Conservation (phyloP, 108 stramenopile genomes). For the Nitzschia sp. region DNA sequence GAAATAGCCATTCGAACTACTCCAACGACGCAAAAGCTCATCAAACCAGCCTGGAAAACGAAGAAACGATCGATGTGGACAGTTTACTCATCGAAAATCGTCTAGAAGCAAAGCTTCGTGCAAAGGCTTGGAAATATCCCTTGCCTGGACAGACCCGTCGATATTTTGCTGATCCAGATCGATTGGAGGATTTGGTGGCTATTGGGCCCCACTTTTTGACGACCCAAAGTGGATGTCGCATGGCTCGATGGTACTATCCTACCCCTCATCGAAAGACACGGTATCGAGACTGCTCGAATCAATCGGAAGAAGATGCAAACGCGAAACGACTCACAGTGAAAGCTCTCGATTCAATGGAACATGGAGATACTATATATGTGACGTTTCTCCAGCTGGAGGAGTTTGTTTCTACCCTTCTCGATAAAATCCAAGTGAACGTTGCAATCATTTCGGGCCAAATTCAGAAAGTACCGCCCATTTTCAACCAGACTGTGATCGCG, state of each 20-base stretch:
- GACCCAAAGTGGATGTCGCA: slow-evolving; percentile 15
- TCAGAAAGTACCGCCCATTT: background rate
- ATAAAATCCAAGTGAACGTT: background rate
- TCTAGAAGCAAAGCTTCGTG: no score
- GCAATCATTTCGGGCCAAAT: slow-evolving; percentile 14
- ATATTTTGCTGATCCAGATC: background rate
- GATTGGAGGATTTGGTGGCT: background rate
- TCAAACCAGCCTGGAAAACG: no score
- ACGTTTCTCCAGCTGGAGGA: background rate
- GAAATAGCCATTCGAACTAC: no score
- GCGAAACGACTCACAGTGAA: background rate
- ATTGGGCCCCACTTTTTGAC: slow-evolving; percentile 6
- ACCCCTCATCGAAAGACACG: background rate
- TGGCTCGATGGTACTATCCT: slow-evolving; percentile 15
- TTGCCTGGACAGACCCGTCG: background rate
- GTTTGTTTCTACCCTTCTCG: slow-evolving; percentile 6
- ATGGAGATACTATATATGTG: slow-evolving; percentile 8
- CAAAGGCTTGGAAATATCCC: no score
- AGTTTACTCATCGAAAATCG: background rate
- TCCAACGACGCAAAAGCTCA: no score
- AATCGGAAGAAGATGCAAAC: background rate
- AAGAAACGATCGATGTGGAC: background rate
- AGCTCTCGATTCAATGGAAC: background rate
- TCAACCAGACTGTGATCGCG: background rate
- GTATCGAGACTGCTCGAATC: slow-evolving; percentile 1